A percentile compares a stretch with the other conserved stretches of the same genome.
Evolutionary conservation across 2,329 filamentous ascomycete genomes (phyloP).

Genomic region (Tolypocladium endophyticum): DNA sequence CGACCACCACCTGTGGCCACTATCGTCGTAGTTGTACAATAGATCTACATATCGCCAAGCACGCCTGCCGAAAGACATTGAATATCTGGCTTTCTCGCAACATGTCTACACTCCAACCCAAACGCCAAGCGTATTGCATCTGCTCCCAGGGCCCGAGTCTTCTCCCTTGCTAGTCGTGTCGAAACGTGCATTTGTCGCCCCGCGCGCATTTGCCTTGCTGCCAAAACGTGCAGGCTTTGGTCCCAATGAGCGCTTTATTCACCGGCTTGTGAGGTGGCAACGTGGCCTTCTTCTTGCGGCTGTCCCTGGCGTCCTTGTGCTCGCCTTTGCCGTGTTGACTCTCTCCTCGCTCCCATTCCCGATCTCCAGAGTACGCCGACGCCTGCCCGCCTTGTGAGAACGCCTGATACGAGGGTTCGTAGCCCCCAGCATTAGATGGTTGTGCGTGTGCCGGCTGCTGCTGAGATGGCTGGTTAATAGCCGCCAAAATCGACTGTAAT

Average conservation of each 20-base stretch:
- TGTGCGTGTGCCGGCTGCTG: conserved; percentile 9
- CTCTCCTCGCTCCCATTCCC: conserved; percentile 24
- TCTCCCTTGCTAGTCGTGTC: conserved; percentile 42
- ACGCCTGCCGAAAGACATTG: neutral
- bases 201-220: conserved; percentile 61
- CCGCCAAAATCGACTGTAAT: conserved; percentile 32
- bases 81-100: neutral
- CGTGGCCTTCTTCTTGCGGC: conserved; percentile 28
- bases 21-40: neutral
- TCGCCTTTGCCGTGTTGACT: conserved; percentile 19
- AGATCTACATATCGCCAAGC: neutral
- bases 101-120: neutral
- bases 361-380: conserved; percentile 15
- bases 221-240: conserved; percentile 61
- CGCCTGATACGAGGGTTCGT: conserved; percentile 26
- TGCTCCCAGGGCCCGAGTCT: neutral
- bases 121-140: neutral
- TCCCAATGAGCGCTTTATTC: conserved; percentile 51
- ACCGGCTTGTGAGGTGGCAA: conserved; percentile 30
- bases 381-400: conserved; percentile 19
- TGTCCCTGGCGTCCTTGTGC: conserved; percentile 23
- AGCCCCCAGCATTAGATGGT: conserved; percentile 10
- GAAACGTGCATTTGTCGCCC: conserved; percentile 64
- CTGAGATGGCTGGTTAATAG: conserved; percentile 26
- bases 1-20: neutral